Percentiles rank a stretch among this genome's conserved stretches.
These are phyloP conservation scores for Diatrype stigma DNA, from an alignment of 2,329 filamentous ascomycete species.

Conservation along the genomic window DNA sequence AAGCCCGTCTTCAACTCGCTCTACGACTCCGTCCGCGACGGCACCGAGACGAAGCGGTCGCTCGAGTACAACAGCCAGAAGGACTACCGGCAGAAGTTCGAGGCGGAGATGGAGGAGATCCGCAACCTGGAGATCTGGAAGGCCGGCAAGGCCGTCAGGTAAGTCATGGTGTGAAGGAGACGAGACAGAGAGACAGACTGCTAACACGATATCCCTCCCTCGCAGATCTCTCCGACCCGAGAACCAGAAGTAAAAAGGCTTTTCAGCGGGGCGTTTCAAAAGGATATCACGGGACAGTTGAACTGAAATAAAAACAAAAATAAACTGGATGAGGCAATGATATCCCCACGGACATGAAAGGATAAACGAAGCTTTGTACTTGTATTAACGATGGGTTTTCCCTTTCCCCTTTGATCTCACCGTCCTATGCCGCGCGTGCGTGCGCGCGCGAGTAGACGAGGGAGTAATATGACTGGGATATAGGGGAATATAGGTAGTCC, in stretches of 20 bases:
- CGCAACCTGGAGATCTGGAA: conserved; percentile 98
- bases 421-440: too few species aligned
- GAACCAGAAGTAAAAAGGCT: conserved; percentile 68
- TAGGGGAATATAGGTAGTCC: too few species aligned
- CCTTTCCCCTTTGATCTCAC: conserved; percentile 20
- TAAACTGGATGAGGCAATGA: conserved; percentile 11
- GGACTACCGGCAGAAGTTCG: conserved; percentile 96
- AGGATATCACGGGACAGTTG: conserved; percentile 13
- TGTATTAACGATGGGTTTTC: conserved; percentile 28
- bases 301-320: background rate
- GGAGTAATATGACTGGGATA: conserved; percentile 1
- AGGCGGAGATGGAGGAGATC: conserved; percentile 98
- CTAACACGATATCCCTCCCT: conserved; percentile 20
- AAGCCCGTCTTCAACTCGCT: conserved; percentile 99
- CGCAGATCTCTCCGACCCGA: conserved; percentile 72
- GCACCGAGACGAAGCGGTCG: conserved; percentile 91
- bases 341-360: conserved; percentile 17
- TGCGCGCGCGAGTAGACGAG: conserved; percentile 11
- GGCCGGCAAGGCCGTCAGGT: conserved; percentile 95
- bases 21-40: conserved; percentile 87
- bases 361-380: conserved; percentile 25
- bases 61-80: conserved; percentile 95
- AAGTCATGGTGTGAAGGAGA: conserved; percentile 30
- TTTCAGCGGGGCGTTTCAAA: conserved; percentile 15
- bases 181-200: too few species aligned